Evolutionary conservation across 2,329 filamentous ascomycete genomes (phyloP), one percentile per base, ranked within the genome.

Genomic region (Aspergillus pseudotamarii): DNA sequence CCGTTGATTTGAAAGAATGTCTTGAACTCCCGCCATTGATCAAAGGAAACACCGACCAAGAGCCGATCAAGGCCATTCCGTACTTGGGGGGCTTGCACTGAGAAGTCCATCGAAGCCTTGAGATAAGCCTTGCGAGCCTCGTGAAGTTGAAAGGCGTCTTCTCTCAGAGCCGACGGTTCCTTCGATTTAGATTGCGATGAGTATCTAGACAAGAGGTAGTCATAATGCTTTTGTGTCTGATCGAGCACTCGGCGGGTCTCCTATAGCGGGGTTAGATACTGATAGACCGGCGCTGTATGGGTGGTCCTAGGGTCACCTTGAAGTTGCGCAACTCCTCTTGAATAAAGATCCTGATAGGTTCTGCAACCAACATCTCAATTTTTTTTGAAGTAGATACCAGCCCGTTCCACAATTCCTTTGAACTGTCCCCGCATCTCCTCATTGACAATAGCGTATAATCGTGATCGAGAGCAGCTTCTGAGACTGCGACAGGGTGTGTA

Each of bases 81-180:
- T 53, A 98, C 80, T 76, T 97, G 93, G 0, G 95, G 94, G 1
- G 92, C 92, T 69, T 93, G 86, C 68, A 95, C 88, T 71, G 92
- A 96, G 75, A 94, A 98, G 77, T 99, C 95, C 87, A 99, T 89
- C 16, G 92, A 94, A 1, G 94, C 91, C 75, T 93, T 94, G 50
- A 98, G 83, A 76, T 99, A 99, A 36, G 89, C 87, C 73, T 95
- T 96, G 63, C 94, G 88, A 28, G 92, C 91, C 81, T 98, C 95
- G 75, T 97, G 95, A 43, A 98, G 88, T 75, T 95, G 90, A 73
- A 99, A 99, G 0, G 95, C 95, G 78, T 99, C 95, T 77, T 99
- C 95, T 64, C 95, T 87, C 61, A 99, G 83, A 1, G 93, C 88
- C 0, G 93, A 97, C 0, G 94, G 88, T 78, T 99, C 95, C 79